Percentiles rank a stretch among this genome's conserved stretches.
These are phyloP conservation scores for Agaricus subrufescens DNA, from an alignment of 768 basidiomycete genomes.

Conservation along the genomic window DNA sequence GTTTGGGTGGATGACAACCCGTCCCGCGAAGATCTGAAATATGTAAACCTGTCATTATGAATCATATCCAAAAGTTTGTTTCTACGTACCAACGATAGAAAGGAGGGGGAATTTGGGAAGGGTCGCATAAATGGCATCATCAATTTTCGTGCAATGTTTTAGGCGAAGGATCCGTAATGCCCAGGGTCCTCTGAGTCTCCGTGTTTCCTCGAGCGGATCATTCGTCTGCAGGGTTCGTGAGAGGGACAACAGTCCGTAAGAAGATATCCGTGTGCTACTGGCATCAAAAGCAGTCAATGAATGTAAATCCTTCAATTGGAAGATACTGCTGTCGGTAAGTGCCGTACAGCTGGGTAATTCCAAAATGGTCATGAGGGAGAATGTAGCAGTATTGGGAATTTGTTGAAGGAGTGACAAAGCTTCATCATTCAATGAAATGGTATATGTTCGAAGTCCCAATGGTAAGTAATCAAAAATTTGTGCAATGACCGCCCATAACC, in stretches of 20 bases:
- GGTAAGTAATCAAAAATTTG: constrained; percentile 61
- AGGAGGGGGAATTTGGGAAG: constrained; percentile 53
- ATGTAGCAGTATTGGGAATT: constrained; percentile 49
- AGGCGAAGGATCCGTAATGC: constrained; percentile 55
- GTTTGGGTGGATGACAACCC: background rate
- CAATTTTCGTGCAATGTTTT: constrained; percentile 46
- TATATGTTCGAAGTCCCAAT: constrained; percentile 28
- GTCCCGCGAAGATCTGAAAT: constrained; percentile 13
- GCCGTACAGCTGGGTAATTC: constrained; percentile 49
- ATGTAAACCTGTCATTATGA: background rate
- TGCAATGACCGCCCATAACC: constrained; percentile 56
- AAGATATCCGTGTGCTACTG: constrained; percentile 45
- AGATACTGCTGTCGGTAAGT: constrained; percentile 56
- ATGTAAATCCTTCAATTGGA: constrained; percentile 45
- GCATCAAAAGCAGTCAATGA: constrained; percentile 62
- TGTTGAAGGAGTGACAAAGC: constrained; percentile 53
- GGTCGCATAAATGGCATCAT: constrained; percentile 33
- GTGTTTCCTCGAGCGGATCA: constrained; percentile 14
- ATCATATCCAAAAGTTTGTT: too few relatives aligned
- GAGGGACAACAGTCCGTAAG: constrained; percentile 49
- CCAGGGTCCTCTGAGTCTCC: constrained; percentile 44
- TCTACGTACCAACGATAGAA: constrained; percentile 51
- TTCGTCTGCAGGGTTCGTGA: constrained; percentile 40
- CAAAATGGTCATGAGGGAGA: constrained; percentile 62
- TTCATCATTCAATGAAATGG: constrained; percentile 48